Conservation (phyloP, 306 rosid species). For the Acacia crassicarpa region DNA sequence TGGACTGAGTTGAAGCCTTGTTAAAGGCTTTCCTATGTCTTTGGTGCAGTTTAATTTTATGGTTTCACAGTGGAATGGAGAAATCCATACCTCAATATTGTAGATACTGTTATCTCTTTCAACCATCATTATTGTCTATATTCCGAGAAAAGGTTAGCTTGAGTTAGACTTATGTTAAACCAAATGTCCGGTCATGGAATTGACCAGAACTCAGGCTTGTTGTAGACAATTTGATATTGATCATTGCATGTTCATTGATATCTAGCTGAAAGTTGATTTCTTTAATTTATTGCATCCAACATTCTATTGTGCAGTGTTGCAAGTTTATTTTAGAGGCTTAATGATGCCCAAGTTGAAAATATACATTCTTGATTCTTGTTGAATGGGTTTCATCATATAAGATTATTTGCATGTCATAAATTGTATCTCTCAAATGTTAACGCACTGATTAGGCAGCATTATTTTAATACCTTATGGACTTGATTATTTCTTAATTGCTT, state of each 20-base stretch:
- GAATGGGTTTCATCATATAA: constrained; percentile 14
- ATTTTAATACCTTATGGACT: background rate
- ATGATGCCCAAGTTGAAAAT: background rate
- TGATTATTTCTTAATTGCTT: background rate
- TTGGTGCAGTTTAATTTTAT: background rate
- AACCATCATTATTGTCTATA: constrained; percentile 1
- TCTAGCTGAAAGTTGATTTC: constrained; percentile 3
- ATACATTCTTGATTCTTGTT: background rate
- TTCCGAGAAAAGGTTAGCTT: background rate
- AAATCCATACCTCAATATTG: background rate
- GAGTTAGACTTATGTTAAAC: background rate
- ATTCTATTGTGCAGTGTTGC: background rate
- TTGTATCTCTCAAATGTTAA: background rate
- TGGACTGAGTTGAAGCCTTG: background rate
- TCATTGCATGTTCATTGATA: background rate
- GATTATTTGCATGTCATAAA: constrained; percentile 11
- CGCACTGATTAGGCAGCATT: background rate
- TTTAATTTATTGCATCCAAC: constrained; percentile 3
- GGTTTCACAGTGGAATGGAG: background rate
- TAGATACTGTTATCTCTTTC: background rate
- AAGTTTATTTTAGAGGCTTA: constrained; percentile 7
- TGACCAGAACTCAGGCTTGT: background rate
- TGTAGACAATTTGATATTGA: background rate
- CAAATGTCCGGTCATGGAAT: background rate
- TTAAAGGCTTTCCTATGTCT: background rate